phyloP scores from a whole-genome alignment of 345 rosid genomes.

The Raphanus sativus region DNA sequence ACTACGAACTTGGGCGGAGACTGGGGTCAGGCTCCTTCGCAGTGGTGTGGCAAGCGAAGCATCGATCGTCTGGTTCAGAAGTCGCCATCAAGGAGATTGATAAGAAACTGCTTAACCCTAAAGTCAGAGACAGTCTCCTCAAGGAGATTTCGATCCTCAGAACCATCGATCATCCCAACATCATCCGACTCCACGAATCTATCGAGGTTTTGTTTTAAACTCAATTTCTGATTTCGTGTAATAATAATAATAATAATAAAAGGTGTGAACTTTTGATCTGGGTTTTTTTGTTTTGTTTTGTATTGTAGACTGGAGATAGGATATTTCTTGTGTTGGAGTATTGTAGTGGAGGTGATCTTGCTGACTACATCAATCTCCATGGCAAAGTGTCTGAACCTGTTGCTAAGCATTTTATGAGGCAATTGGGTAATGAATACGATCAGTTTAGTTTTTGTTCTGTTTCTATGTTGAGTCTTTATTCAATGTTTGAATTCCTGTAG shows the following conservation, averaged over 20 bases:
- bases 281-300: background rate
- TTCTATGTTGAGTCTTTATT: background rate
- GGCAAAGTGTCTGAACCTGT: conserved; percentile 67
- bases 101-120: conserved; percentile 56
- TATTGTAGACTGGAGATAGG: conserved; percentile 54
- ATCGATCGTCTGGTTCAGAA: conserved; percentile 50
- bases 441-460: background rate
- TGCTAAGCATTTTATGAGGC: conserved; percentile 80
- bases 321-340: conserved; percentile 77
- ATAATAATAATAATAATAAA: too few relatives aligned
- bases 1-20: conserved; percentile 64
- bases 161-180: conserved; percentile 73
- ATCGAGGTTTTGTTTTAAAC: conserved; percentile 41
- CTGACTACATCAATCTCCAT: conserved; percentile 58
- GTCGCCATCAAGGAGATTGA: conserved; percentile 84
- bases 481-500: conserved; percentile 37
- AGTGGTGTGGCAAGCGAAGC: conserved; percentile 64
- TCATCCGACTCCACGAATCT: conserved; percentile 51
- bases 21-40: conserved; percentile 81
- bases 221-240: background rate
- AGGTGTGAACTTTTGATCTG: background rate
- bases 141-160: conserved; percentile 79
- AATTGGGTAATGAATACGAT: conserved; percentile 51
- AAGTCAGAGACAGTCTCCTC: conserved; percentile 62
- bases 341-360: conserved; percentile 86